A percentile compares a stretch with the other conserved stretches of the same genome.
These are phyloP conservation scores for Trypanosoma caninum DNA, from an alignment of 208 protist species.

Conservation along the genomic window DNA sequence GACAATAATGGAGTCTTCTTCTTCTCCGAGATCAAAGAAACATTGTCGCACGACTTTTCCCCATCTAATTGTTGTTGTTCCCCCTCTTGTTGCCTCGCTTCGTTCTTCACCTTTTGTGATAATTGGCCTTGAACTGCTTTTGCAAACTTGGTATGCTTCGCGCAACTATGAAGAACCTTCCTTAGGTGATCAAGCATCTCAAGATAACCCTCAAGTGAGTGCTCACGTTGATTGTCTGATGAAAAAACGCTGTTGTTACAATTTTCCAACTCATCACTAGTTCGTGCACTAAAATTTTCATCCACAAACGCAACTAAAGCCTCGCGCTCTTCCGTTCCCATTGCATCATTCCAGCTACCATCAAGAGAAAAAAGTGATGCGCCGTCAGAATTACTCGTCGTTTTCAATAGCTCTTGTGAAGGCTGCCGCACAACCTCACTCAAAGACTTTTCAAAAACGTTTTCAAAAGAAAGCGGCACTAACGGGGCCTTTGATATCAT, in stretches of 20 bases:
- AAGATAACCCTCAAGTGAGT: conserved; percentile 60
- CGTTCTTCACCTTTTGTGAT: background rate
- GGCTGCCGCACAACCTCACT: background rate
- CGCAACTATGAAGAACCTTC: conserved; percentile 43
- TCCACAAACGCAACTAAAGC: conserved; percentile 5
- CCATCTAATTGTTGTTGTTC: background rate
- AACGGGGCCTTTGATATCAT: background rate
- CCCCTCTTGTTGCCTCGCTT: background rate
- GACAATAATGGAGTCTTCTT: background rate
- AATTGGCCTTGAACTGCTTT: background rate
- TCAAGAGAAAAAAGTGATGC: background rate
- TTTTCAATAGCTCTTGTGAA: background rate
- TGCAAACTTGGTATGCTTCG: background rate
- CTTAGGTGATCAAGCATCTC: conserved; percentile 86
- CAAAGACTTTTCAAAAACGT: background rate
- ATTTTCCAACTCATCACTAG: background rate
- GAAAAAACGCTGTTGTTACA: background rate
- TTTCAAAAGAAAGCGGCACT: conserved; percentile 1
- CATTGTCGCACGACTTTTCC: background rate
- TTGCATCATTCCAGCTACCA: background rate
- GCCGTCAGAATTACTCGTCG: background rate
- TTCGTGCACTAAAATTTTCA: background rate
- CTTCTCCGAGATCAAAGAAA: background rate
- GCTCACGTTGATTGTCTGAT: conserved; percentile 1
- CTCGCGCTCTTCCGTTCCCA: background rate